Conservation (phyloP, 129 eudicot species). For the Lonicera japonica region DNA sequence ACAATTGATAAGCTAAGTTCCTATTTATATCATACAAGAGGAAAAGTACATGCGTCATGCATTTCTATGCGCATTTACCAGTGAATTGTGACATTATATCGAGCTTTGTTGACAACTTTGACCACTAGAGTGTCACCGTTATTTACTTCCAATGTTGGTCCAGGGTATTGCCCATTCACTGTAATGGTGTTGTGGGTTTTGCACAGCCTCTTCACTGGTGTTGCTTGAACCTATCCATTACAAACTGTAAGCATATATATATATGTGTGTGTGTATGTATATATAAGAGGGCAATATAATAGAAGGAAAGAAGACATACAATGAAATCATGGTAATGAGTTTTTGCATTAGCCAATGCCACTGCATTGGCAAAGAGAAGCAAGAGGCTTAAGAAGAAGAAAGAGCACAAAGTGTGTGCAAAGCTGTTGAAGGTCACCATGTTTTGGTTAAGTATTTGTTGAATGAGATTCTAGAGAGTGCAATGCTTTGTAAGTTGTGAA, state of each 20-base stretch:
- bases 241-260: constrained; percentile 15
- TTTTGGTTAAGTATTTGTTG: constrained; percentile 2
- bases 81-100: constrained; percentile 84
- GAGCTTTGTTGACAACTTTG: constrained; percentile 78
- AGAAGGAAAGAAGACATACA: constrained; percentile 31
- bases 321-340: constrained; percentile 67
- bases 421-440: constrained; percentile 26
- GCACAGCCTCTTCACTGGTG: constrained; percentile 91
- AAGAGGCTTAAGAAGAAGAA: constrained; percentile 33
- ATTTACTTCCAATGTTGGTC: constrained; percentile 83
- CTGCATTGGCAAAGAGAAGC: constrained; percentile 37
- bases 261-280: not conserved
- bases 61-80: constrained; percentile 69
- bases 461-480: constrained; percentile 1
- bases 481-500: constrained; percentile 33
- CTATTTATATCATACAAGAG: too few relatives aligned
- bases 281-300: not conserved
- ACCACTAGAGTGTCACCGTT: constrained; percentile 83
- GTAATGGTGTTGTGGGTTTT: constrained; percentile 58
- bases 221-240: constrained; percentile 69
- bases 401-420: constrained; percentile 18
- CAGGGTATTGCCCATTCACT: constrained; percentile 86
- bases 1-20: not conserved
- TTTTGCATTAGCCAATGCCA: constrained; percentile 42
- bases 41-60: not conserved